Evolutionary conservation across 1,284 basidiomycete species (phyloP), one percentile per base, ranked within the genome.

Genomic region (Serendipita sp.): DNA sequence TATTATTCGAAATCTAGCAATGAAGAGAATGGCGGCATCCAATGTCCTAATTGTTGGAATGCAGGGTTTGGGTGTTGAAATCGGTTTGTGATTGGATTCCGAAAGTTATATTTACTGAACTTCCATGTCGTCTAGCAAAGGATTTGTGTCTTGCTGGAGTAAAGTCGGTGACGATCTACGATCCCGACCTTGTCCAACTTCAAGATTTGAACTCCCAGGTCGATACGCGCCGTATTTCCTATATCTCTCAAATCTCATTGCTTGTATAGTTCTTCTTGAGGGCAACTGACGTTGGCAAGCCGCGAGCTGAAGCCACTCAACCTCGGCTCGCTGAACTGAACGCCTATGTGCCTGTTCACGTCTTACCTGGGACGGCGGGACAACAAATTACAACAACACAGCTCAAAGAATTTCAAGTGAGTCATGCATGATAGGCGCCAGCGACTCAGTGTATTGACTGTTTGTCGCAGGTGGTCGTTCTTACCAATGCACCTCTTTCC

Each of bases 11-110:
- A 63, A 15, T 29, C 30, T 71, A 93, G 95, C 95, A 53, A 99
- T 99, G 96, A 97, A 97, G 81, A 89, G 88, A 72, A 99, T 99
- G 96, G 95, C 96, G 5, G 80, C 83, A 32, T 98, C 94, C 63
- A 96, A 97, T 72, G 90, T 99, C 58, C 84, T 99, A 66, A 85
- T 99, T 68, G 87, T 97, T 50, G 96, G 96, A 35, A 76, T 95
- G 73, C 88, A 89, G 68, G 96, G 96, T 66, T 78, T 99, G 65
- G 96, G 96, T 65, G 92, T 92, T 64, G 96, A 99, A 76, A 96
- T 99, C 71, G 93, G 93, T 90, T 69, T 69, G 78, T 73, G 35
- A 53, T n/a, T 64, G 50, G 60, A 58, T 66, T 61, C 58, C 38
- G 60, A 62, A 22, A 47, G 3, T 65, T 38, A 61, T 60, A 44